Evolutionary conservation across 1,284 basidiomycete species (phyloP), one percentile per base, ranked within the genome.

Genomic region (Paramarasmius palmivorus): DNA sequence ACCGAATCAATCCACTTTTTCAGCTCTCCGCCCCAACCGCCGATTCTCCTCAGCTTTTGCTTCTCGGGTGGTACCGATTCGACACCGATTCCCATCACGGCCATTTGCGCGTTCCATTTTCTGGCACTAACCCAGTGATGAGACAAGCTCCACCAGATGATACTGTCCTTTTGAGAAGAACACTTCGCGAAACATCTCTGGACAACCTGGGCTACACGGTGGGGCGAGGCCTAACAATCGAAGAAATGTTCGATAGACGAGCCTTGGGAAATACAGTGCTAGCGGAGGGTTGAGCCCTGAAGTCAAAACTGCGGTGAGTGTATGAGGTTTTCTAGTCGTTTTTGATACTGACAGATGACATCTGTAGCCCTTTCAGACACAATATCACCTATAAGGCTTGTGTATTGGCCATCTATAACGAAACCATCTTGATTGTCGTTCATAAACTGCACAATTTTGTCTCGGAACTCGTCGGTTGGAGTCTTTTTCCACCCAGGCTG

Each of bases 241-340:
- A 53, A 69, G 62, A 25, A 84, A 61, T 0, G 84, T 86, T 42
- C 84, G 75, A 49, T 69, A 53, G 52, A 77, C 58, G 19, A 86
- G 59, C 15, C 84, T 78, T 37, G 83, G 80, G 53, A 87, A 75
- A 67, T 84, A 86, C 15, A 79, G 65, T 7, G 67, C 23, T 41
- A 87, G 69, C 8, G 86, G 86, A 15, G 83, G 83, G 61, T 86
- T 83, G 20, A 87, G 70, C 86, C 84, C 84, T 86, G 54, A 45
- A 35, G 14, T 17, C 45, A n/a, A n/a, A n/a, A n/a, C n/a, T n/a
- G n/a, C 49, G n/a, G 12, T 51, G 46, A 29, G 47, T 19, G 38
- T 23, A 44, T 8, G 55, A 15, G 44, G 19, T 38, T 17, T 41
- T 49, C 14, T 7, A 25, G 36, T 34, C 19, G 22, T 37, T 39